Base-by-base conservation (phyloP, 2,329 filamentous ascomycete species). In the Calonectria henricotiae region DNA sequence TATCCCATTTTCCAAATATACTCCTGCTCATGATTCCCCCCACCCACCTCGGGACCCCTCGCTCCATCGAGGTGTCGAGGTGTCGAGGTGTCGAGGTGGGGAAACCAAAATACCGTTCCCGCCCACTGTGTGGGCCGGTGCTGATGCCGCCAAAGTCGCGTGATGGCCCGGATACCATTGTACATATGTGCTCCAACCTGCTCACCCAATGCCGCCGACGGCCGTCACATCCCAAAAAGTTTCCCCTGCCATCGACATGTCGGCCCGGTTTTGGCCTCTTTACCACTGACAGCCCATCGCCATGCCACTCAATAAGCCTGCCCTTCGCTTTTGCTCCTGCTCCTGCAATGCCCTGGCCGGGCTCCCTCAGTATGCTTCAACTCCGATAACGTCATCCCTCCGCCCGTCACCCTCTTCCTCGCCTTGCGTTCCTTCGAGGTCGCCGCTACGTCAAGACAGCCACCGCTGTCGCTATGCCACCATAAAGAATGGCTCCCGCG, bases 351-450 rank as follows among this genome's bases (percentile, higher is more conserved):
- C 65, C 49, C 60, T 78, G 54, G 65, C 71, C 66, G 62, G 66
- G 46, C 55, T 75, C 49, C 71, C 71, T 41, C 62, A 27, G 49
- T 49, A 70, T 27, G 30, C 68, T 55, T 46, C 61, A 37, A 44
- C 71, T 49, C 75, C 71, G 60, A 76, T 74, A 74, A 77, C 75
- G 74, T 78, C 76, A 73, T 74, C 62, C 46, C 64, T 71, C 70
- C 65, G 65, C 54, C 54, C 65, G 23, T 63, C 66, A 67, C 35
- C 65, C 55, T 73, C 66, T 17, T 62, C 69, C 20, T 63, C 68
- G 8, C 15, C 71, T 15, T 43, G 60, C 9, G 35, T 64, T 39
- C 58, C 61, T 17, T 27, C 67, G 15, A 13, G 51, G 25, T 55
- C 17, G 39, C 25, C 39, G n/a, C 44, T 39, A 23, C 25, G 60